These are phyloP conservation scores for Pseudozyma hubeiensis DNA, from an alignment of 1,284 basidiomycete species.

Conservation along the genomic window DNA sequence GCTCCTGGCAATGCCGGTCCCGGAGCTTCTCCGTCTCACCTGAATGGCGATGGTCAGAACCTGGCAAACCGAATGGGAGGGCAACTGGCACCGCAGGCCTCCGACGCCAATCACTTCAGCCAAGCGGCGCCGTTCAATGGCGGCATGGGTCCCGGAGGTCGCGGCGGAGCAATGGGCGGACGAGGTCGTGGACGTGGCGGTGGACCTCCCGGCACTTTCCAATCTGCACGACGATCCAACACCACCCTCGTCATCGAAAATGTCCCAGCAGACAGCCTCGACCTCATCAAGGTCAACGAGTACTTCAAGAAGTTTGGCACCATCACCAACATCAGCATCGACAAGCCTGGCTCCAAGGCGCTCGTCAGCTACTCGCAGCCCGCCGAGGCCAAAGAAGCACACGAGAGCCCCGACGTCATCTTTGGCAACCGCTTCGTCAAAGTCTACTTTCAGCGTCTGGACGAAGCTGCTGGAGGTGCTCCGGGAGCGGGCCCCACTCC, in stretches of 20 bases:
- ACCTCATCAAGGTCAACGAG: slow-evolving; percentile 80
- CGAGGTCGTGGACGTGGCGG: slow-evolving; percentile 68
- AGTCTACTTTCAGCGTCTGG: slow-evolving; percentile 70
- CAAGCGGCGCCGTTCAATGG: slow-evolving; percentile 20
- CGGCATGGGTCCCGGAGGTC: slow-evolving; percentile 24
- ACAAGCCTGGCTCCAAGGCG: slow-evolving; percentile 79
- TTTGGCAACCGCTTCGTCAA: slow-evolving; percentile 95
- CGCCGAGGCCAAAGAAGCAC: slow-evolving; percentile 85
- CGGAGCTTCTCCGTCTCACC: slow-evolving; percentile 8
- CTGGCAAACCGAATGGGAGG: slow-evolving; percentile 41
- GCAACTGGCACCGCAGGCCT: slow-evolving; percentile 20
- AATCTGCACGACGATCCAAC: slow-evolving; percentile 69
- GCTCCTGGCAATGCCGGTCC: slow-evolving; percentile 10
- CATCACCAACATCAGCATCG: slow-evolving; percentile 91
- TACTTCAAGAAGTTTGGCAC: slow-evolving; percentile 94
- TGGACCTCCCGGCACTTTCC: slow-evolving; percentile 72
- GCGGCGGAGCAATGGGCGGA: slow-evolving; percentile 71
- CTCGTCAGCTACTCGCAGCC: slow-evolving; percentile 88
- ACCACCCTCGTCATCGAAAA: slow-evolving; percentile 94
- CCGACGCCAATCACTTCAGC: slow-evolving; percentile 12
- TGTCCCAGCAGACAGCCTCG: slow-evolving; percentile 85
- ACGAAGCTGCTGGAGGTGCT: slow-evolving; percentile 75
- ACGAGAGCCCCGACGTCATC: slow-evolving; percentile 91
- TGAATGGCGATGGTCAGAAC: slow-evolving; percentile 37
- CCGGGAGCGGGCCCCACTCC: slow-evolving; percentile 78